A percentile compares a stretch with the other conserved stretches of the same genome.
Evolutionary conservation across 345 rosid species (phyloP).

Genomic region (Citrus mangshanensis): DNA sequence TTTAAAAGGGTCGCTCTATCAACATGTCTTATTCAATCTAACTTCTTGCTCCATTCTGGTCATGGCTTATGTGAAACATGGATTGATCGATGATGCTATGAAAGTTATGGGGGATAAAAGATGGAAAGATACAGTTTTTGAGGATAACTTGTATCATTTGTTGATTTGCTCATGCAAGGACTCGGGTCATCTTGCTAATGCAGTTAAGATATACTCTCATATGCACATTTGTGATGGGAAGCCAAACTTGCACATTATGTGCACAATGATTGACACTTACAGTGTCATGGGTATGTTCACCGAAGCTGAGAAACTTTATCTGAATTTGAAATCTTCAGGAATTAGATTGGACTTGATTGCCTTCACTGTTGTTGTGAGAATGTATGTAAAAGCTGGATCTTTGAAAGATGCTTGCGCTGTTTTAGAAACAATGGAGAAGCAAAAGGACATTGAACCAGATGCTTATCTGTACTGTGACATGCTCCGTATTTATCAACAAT

Average conservation of each 20-base stretch:
- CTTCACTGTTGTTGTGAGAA: slow-evolving; percentile 69
- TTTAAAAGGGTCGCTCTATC: slow-evolving; percentile 59
- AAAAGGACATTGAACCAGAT: slow-evolving; percentile 62
- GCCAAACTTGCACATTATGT: slow-evolving; percentile 65
- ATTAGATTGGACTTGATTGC: slow-evolving; percentile 66
- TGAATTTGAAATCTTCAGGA: slow-evolving; percentile 59
- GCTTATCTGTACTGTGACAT: slow-evolving; percentile 68
- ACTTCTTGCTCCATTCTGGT: slow-evolving; percentile 78
- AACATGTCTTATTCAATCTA: slow-evolving; percentile 59
- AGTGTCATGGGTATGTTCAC: slow-evolving; percentile 42
- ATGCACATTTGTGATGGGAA: slow-evolving; percentile 37
- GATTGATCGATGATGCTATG: slow-evolving; percentile 66
- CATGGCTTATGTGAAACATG: slow-evolving; percentile 79
- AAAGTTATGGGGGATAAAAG: slow-evolving; percentile 48
- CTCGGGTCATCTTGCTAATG: slow-evolving; percentile 51
- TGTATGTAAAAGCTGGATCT: slow-evolving; percentile 77
- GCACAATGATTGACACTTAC: slow-evolving; percentile 80
- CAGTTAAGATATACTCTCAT: slow-evolving; percentile 55
- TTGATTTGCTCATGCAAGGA: slow-evolving; percentile 87
- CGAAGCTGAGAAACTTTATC: slow-evolving; percentile 69
- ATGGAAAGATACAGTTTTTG: slow-evolving; percentile 79
- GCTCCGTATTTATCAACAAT: slow-evolving; percentile 78
- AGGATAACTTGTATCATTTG: slow-evolving; percentile 81
- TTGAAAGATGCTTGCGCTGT: slow-evolving; percentile 69
- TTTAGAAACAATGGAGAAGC: slow-evolving; percentile 66